Percentiles rank a stretch among this genome's conserved stretches.
Evolutionary conservation across 352 stramenopile species (phyloP).

Genomic region (Pythium biforme): DNA sequence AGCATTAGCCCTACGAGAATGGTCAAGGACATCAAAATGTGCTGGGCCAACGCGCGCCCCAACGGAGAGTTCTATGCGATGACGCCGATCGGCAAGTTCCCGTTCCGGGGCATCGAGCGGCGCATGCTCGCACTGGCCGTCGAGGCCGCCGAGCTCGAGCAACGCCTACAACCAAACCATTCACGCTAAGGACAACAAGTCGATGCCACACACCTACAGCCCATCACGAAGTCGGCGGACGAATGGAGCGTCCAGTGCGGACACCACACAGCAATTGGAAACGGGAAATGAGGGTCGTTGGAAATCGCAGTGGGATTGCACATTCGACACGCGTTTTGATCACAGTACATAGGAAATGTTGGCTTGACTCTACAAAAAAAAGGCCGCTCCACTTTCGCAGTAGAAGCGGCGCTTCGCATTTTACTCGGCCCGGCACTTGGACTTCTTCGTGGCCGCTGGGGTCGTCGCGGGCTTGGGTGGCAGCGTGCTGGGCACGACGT

Average conservation of each 20-base stretch:
- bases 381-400: too few species aligned
- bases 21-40: background rate
- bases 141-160: background rate
- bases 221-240: too few species aligned
- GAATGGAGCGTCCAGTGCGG: too few species aligned
- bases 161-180: background rate
- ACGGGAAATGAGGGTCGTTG: too few species aligned
- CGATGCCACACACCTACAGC: background rate
- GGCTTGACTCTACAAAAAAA: too few species aligned
- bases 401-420: background rate
- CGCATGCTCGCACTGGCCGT: background rate
- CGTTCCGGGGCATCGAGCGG: background rate
- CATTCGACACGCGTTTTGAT: too few species aligned
- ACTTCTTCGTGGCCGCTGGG: slow-evolving; percentile 8
- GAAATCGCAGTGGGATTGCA: too few species aligned
- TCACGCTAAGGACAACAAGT: background rate
- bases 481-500: slow-evolving; percentile 1
- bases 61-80: background rate
- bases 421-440: slow-evolving; percentile 8
- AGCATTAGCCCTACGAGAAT: slow-evolving; percentile 13
- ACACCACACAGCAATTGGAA: too few species aligned
- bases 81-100: background rate
- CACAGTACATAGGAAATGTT: too few species aligned
- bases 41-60: slow-evolving; percentile 6
- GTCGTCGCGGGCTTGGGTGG: background rate